Percentiles rank a stretch among this genome's conserved stretches.
These are phyloP conservation scores for Paramecium pentaurelia DNA, from an alignment of 73 alveolate species.

Conservation along the genomic window DNA sequence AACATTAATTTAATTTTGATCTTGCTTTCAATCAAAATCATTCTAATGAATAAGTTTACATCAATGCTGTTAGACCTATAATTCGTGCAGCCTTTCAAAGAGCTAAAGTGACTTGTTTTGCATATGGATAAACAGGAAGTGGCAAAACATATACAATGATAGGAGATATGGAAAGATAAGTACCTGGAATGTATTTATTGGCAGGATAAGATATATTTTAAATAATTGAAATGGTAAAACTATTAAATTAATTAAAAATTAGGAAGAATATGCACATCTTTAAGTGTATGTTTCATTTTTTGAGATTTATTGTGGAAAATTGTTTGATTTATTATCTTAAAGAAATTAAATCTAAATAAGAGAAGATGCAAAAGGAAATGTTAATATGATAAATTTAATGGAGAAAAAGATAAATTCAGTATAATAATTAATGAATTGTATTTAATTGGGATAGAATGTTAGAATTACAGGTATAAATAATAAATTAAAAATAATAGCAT, in stretches of 20 bases:
- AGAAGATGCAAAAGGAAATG: constrained; percentile 98
- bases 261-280: constrained; percentile 58
- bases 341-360: constrained; percentile 91
- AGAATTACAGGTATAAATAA: constrained; percentile 78
- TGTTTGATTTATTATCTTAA: constrained; percentile 93
- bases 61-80: constrained; percentile 93
- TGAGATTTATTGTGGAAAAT: constrained; percentile 99
- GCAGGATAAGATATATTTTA: constrained; percentile 95
- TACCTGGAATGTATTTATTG: constrained; percentile 96
- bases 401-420: constrained; percentile 73
- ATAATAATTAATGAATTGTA: constrained; percentile 71
- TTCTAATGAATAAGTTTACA: constrained; percentile 90
- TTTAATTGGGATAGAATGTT: constrained; percentile 71
- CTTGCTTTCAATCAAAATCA: constrained; percentile 86
- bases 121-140: constrained; percentile 96
- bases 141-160: constrained; percentile 99
- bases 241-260: background rate
- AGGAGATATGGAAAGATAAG: constrained; percentile 82
- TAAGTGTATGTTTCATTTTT: constrained; percentile 92
- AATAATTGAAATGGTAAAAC: constrained; percentile 68
- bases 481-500: background rate
- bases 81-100: constrained; percentile 92
- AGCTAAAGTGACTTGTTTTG: constrained; percentile 94
- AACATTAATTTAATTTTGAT: constrained; percentile 93
- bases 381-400: constrained; percentile 93